phyloP scores from a whole-genome alignment of 306 rosid genomes.

The Dicorynia guianensis region DNA sequence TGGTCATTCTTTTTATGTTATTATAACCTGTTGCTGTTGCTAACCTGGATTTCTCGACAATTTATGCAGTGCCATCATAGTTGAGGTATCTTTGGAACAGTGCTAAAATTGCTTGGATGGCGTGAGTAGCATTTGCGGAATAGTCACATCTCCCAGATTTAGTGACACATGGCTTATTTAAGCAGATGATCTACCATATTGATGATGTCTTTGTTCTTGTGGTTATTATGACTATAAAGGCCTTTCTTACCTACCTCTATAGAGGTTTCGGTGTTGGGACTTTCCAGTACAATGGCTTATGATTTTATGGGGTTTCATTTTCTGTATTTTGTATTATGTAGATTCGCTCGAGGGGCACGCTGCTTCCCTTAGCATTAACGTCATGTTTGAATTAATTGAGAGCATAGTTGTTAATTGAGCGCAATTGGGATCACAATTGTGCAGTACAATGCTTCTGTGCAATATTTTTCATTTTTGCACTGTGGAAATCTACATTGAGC shows the following conservation, averaged over 20 bases:
- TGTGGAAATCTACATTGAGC: too few relatives aligned
- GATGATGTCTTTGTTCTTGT: constrained; percentile 9
- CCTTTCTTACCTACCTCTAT: background rate
- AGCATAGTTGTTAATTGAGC: too few relatives aligned
- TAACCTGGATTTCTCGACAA: background rate
- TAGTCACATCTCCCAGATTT: background rate
- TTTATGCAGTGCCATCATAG: constrained; percentile 67
- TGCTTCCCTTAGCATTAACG: background rate
- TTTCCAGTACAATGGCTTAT: constrained; percentile 18
- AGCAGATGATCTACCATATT: constrained; percentile 31
- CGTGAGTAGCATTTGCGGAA: constrained; percentile 10
- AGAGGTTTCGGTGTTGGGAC: constrained; percentile 11
- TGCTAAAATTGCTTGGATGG: constrained; percentile 4
- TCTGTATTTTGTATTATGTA: constrained; percentile 8
- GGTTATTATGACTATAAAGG: constrained; percentile 11
- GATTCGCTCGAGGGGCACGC: constrained; percentile 17
- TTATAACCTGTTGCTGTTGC: background rate
- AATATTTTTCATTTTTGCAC: too few relatives aligned
- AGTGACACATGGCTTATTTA: background rate
- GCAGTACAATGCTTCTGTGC: too few relatives aligned
- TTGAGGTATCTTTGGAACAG: constrained; percentile 5
- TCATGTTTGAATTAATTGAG: constrained; percentile 1
- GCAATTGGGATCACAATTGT: too few relatives aligned
- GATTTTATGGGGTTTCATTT: constrained; percentile 30
- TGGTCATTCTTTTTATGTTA: background rate